Base-by-base conservation (phyloP, 805 yeast genomes). In the Komagataella pastoris region DNA sequence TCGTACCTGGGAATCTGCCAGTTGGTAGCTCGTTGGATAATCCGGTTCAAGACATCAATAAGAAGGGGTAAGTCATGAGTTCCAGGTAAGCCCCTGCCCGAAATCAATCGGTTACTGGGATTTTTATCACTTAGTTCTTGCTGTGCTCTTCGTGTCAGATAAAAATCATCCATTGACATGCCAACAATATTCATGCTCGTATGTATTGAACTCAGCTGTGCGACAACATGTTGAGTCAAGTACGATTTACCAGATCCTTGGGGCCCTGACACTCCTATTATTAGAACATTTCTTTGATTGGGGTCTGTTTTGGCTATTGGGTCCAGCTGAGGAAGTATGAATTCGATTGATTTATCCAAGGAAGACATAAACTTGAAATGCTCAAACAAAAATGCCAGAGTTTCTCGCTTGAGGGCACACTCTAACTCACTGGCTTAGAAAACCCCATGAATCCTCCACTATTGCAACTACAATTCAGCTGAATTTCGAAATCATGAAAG, bases 1-100 rank as follows among this genome's bases (percentile, higher is more conserved):
- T 91, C 96, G 65, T 89, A 93, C 6, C 63, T 57, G 1, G 98
- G 97, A 6, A 80, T 65, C 1, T 59, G 54, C 2, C 75, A 61
- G 3, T 58, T 58, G 0, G 54, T 49, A 7, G 67, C 60, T 47
- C 60, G 61, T 3, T 21, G 19, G 24, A 58, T 57, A 46, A 71
- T 59, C 24, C 56, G 55, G 5, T 57, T 53, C 45, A 85, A 56
- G 5, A 74, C 63, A 6, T 64, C 56, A 6, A 55, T 48, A n/a
- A 73, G 61, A 12, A 85, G 59, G 1, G 56, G 57, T 17, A 86
- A 59, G 60, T 91, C 97, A 63, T 91, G 99, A 0, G 98, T 91
- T 0, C 97, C 97, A 0, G 98, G 98, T 14, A 87, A 72, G 0
- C 98, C 98, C 23, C 98, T 69, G 2, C 96, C 96, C 40, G 62